These are phyloP conservation scores for Xylariomycetidae sp. DNA, from an alignment of 2,329 filamentous ascomycete species.

Conservation along the genomic window DNA sequence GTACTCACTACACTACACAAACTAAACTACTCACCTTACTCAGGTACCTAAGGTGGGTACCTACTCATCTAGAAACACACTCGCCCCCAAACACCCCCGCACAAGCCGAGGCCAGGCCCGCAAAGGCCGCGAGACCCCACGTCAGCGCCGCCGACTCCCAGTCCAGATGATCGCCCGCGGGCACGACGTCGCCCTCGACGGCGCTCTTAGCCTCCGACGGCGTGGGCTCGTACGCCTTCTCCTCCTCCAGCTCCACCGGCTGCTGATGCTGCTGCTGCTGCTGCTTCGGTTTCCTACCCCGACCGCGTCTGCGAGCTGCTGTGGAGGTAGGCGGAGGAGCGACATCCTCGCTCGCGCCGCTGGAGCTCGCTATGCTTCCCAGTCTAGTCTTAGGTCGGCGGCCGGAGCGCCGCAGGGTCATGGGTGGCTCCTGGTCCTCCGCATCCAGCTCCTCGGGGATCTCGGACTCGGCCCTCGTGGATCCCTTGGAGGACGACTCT, in stretches of 20 bases:
- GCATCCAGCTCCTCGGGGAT: conserved; percentile 8
- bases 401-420: conserved; percentile 17
- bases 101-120: conserved; percentile 40
- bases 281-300: conserved; percentile 18
- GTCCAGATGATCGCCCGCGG: conserved; percentile 35
- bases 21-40: too few relatives aligned
- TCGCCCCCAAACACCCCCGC: conserved; percentile 44
- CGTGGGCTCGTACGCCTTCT: conserved; percentile 34
- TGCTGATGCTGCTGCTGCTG: conserved; percentile 6
- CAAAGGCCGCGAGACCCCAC: conserved; percentile 40
- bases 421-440: conserved; percentile 10
- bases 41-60: too few relatives aligned
- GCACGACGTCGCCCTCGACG: conserved; percentile 38
- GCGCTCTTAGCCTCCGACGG: conserved; percentile 25
- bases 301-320: conserved; percentile 6
- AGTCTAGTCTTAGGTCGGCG: conserved; percentile 12
- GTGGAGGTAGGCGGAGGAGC: background rate
- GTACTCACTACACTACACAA: too few relatives aligned
- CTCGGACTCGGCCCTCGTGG: conserved; percentile 8
- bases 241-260: conserved; percentile 13
- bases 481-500: conserved; percentile 8
- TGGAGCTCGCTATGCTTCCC: conserved; percentile 20
- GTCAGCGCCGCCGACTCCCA: conserved; percentile 43
- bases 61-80: conserved; percentile 35
- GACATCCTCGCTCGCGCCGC: conserved; percentile 12